Evolutionary conservation across 345 rosid species (phyloP).

Genomic region (Aurinia saxatilis): DNA sequence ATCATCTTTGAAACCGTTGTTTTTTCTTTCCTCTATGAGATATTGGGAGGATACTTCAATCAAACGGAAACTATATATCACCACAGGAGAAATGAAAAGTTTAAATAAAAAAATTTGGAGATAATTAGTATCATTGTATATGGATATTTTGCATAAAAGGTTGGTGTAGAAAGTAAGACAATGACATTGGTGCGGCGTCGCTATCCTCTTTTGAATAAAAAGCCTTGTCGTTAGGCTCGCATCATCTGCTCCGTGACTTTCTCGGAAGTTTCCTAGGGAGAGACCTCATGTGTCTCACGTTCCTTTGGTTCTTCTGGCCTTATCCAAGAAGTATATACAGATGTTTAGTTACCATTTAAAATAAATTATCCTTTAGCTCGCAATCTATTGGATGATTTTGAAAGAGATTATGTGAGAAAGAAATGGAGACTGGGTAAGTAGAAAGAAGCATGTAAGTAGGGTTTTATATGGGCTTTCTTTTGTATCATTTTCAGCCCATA

Average conservation of each 20-base stretch:
- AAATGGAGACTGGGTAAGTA: too few relatives aligned
- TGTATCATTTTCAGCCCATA: background rate
- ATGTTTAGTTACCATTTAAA: background rate
- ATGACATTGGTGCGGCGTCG: slow-evolving; percentile 16
- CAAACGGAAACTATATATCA: background rate
- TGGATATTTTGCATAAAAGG: background rate
- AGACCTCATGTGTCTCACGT: background rate
- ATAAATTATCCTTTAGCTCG: background rate
- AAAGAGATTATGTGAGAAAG: too few relatives aligned
- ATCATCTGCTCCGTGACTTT: slow-evolving; percentile 10
- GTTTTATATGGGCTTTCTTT: background rate
- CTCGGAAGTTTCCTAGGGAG: slow-evolving; percentile 20
- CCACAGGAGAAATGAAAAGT: slow-evolving; percentile 1
- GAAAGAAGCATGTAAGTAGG: background rate
- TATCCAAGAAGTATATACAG: background rate
- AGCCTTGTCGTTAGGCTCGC: slow-evolving; percentile 12
- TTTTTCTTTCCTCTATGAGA: background rate
- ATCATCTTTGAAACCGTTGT: background rate
- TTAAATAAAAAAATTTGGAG: background rate
- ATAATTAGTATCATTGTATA: background rate
- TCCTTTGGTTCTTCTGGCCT: background rate
- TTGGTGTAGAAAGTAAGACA: slow-evolving; percentile 11
- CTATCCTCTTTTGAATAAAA: background rate
- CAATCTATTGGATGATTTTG: too few relatives aligned
- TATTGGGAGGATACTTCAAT: background rate